Evolutionary conservation across 495 filamentous ascomycete species (phyloP).

Genomic region (Echria macrotheca): DNA sequence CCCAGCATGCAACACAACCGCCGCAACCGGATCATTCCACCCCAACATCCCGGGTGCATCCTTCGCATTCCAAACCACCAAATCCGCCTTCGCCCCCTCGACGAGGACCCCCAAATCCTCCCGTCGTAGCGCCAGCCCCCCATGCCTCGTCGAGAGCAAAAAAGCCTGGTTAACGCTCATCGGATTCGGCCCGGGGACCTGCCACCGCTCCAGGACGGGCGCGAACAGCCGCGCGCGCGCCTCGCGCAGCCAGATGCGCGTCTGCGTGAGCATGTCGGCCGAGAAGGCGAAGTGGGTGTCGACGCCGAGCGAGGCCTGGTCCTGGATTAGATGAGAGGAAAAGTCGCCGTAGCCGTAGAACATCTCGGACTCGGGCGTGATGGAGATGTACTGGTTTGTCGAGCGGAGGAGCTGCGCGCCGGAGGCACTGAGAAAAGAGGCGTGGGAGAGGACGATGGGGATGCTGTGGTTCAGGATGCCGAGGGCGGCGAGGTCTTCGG

Average conservation of each 20-base stretch:
- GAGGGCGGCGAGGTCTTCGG: conserved; percentile 26
- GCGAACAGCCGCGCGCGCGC: conserved; percentile 27
- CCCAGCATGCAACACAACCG: conserved; percentile 45
- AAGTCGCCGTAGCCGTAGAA: conserved; percentile 40
- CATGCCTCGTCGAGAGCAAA: conserved; percentile 42
- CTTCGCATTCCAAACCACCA: conserved; percentile 49
- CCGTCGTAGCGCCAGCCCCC: conserved; percentile 39
- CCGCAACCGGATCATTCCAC: conserved; percentile 47
- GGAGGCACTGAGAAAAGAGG: conserved; percentile 22
- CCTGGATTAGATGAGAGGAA: conserved; percentile 29
- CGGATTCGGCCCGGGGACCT: conserved; percentile 34
- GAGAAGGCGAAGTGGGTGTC: conserved; percentile 44
- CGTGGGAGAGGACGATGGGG: conserved; percentile 41
- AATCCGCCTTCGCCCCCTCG: conserved; percentile 42
- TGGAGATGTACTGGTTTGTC: conserved; percentile 38
- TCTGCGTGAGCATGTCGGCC: conserved; percentile 40
- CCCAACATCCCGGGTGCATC: conserved; percentile 41
- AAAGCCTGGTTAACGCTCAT: conserved; percentile 47
- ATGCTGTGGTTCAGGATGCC: conserved; percentile 29
- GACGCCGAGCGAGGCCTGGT: conserved; percentile 40
- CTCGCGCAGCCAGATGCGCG: conserved; percentile 40
- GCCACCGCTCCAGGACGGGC: conserved; percentile 30
- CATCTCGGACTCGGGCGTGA: conserved; percentile 43
- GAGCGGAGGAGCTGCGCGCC: conserved; percentile 28
- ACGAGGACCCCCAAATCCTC: conserved; percentile 42